A percentile compares a stretch with the other conserved stretches of the same genome.
Conservation (phyloP, 495 filamentous ascomycete species). For the Penicillium turbatum region DNA sequence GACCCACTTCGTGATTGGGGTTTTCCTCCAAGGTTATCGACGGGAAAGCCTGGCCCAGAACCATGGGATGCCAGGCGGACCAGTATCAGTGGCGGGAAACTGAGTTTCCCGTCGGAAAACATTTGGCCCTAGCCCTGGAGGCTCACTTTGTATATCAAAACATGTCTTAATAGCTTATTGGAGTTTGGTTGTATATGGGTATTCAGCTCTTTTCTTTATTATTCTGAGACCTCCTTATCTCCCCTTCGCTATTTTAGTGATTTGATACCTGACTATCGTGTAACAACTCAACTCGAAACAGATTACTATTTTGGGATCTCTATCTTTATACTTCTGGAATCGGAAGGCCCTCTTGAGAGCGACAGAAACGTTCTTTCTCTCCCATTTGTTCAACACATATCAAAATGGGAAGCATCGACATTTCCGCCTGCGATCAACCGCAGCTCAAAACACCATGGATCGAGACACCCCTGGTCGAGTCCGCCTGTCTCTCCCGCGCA, state of each 20-base stretch:
- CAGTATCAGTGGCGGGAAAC: constrained; percentile 32
- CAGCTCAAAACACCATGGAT: constrained; percentile 56
- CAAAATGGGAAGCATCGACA: constrained; percentile 32
- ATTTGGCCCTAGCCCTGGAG: not conserved
- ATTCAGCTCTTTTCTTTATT: not conserved
- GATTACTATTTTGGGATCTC: constrained; percentile 13
- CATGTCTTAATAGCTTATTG: constrained; percentile 17
- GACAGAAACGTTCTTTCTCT: constrained; percentile 1
- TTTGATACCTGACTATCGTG: constrained; percentile 10
- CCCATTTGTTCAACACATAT: constrained; percentile 12
- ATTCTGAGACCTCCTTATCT: not conserved
- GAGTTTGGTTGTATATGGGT: not conserved
- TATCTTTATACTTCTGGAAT: constrained; percentile 10
- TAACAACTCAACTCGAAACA: constrained; percentile 13
- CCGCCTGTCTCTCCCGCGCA: constrained; percentile 59
- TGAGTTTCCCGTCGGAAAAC: constrained; percentile 40
- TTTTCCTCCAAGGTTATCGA: constrained; percentile 34
- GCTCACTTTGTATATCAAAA: constrained; percentile 34
- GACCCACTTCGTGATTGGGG: constrained; percentile 21
- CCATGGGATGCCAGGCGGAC: constrained; percentile 10
- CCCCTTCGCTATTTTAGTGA: constrained; percentile 6
- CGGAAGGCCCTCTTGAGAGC: not conserved
- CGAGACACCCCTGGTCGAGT: constrained; percentile 68
- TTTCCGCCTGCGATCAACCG: constrained; percentile 33
- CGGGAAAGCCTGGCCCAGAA: constrained; percentile 31